Conservation (phyloP, 108 stramenopile genomes). For the Heterococcus sp. region DNA sequence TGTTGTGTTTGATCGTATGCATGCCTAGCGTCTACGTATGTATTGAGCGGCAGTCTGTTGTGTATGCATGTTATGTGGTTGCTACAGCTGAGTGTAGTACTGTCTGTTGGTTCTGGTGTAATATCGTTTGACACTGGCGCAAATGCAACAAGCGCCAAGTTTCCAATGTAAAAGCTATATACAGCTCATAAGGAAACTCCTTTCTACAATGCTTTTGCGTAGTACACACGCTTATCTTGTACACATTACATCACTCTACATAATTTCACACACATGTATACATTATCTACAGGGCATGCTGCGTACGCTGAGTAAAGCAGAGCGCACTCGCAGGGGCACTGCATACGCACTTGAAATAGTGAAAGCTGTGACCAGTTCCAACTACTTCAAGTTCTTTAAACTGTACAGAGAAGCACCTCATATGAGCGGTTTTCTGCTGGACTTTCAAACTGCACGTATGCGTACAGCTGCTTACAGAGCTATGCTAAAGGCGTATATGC, state of each 20-base stretch:
- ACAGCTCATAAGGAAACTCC: not conserved
- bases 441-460: not conserved
- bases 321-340: slow-evolving; percentile 15
- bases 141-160: not conserved
- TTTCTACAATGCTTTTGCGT: not conserved
- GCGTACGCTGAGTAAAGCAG: slow-evolving; percentile 9
- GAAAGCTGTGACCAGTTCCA: slow-evolving; percentile 13
- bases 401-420: slow-evolving; percentile 49
- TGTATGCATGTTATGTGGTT: not conserved
- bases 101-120: not conserved
- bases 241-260: not conserved
- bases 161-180: not conserved
- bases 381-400: slow-evolving; percentile 40
- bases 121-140: not conserved
- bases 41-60: not conserved
- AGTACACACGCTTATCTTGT: not conserved
- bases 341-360: slow-evolving; percentile 38
- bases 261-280: too few species aligned
- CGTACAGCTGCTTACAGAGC: not conserved
- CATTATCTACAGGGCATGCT: slow-evolving; percentile 15
- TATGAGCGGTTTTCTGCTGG: slow-evolving; percentile 46
- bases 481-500: not conserved
- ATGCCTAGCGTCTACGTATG: not conserved
- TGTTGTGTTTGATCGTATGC: not conserved
- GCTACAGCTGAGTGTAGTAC: not conserved